Evolutionary conservation across 352 stramenopile genomes (phyloP).

Genomic region (Phytophthora sansomeana): DNA sequence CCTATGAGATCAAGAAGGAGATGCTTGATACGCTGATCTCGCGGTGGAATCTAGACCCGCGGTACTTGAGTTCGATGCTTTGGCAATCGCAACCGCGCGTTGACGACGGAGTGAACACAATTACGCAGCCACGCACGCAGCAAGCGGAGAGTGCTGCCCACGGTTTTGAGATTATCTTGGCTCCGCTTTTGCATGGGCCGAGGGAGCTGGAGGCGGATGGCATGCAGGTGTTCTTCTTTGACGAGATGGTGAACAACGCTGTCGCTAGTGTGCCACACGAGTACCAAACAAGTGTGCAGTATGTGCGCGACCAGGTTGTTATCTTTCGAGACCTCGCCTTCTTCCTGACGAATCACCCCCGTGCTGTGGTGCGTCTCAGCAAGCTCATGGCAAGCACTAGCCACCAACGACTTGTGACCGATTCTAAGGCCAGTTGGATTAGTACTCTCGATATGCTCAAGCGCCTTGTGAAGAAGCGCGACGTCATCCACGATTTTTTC

Average conservation of each 20-base stretch:
- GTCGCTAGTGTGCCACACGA: constrained; percentile 42
- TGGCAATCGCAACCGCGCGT: constrained; percentile 56
- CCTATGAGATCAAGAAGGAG: constrained; percentile 51
- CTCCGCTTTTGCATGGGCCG: constrained; percentile 45
- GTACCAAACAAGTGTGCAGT: constrained; percentile 46
- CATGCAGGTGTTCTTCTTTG: constrained; percentile 52
- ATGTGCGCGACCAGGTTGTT: constrained; percentile 42
- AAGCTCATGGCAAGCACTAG: constrained; percentile 49
- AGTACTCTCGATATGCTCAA: constrained; percentile 62
- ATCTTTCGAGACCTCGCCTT: constrained; percentile 54
- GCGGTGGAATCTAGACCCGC: constrained; percentile 56
- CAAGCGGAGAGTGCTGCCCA: constrained; percentile 54
- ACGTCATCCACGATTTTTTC: constrained; percentile 58
- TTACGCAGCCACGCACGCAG: constrained; percentile 35
- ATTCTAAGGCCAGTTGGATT: constrained; percentile 54
- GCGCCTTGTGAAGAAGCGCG: constrained; percentile 46
- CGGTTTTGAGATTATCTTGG: constrained; percentile 54
- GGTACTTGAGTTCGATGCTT: constrained; percentile 55
- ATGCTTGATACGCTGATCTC: constrained; percentile 50
- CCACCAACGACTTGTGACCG: constrained; percentile 48
- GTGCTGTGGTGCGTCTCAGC: constrained; percentile 45
- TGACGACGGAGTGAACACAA: constrained; percentile 16
- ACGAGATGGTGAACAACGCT: constrained; percentile 54
- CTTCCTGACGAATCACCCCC: constrained; percentile 58
- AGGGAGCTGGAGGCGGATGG: constrained; percentile 45